A percentile compares a stretch with the other conserved stretches of the same genome.
Conservation (phyloP, 202 grass and related monocot species). For the Bolboschoenoplectus hybrid region DNA sequence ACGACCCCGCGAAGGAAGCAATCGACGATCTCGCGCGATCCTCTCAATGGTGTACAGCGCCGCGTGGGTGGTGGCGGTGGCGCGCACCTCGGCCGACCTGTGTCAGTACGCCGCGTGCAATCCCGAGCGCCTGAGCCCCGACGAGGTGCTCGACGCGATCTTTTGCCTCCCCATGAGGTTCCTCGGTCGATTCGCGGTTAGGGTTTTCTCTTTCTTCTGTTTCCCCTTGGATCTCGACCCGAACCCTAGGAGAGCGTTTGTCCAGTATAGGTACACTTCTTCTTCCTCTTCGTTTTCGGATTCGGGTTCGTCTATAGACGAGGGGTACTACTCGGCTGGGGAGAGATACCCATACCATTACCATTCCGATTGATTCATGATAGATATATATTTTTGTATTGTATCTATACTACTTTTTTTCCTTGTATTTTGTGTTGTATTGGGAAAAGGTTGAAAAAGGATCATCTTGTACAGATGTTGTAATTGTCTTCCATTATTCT, state of each 20-base stretch:
- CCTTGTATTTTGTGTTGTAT: not conserved
- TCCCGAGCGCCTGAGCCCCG: slow-evolving; percentile 69
- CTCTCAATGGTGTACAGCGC: slow-evolving; percentile 65
- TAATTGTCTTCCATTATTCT: not conserved
- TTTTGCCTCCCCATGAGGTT: slow-evolving; percentile 72
- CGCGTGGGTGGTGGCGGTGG: slow-evolving; percentile 70
- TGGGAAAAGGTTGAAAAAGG: not conserved
- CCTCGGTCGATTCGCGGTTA: slow-evolving; percentile 40
- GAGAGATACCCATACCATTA: slow-evolving; percentile 34
- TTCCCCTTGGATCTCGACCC: slow-evolving; percentile 38
- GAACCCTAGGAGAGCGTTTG: slow-evolving; percentile 15
- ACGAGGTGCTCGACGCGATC: slow-evolving; percentile 66
- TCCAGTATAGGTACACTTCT: slow-evolving; percentile 24
- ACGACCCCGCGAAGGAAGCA: not conserved
- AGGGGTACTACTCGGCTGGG: not conserved
- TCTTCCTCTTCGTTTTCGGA: slow-evolving; percentile 37
- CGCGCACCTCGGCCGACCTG: slow-evolving; percentile 62
- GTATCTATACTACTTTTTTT: not conserved
- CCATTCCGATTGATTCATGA: slow-evolving; percentile 39
- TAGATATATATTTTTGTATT: slow-evolving; percentile 8
- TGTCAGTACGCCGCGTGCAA: slow-evolving; percentile 84
- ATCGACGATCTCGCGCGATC: not conserved
- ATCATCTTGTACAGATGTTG: slow-evolving; percentile 17
- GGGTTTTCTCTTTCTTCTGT: slow-evolving; percentile 55
- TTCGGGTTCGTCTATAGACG: slow-evolving; percentile 28